Base-by-base conservation (phyloP, 441 rosid genomes). In the Viola pubescens region DNA sequence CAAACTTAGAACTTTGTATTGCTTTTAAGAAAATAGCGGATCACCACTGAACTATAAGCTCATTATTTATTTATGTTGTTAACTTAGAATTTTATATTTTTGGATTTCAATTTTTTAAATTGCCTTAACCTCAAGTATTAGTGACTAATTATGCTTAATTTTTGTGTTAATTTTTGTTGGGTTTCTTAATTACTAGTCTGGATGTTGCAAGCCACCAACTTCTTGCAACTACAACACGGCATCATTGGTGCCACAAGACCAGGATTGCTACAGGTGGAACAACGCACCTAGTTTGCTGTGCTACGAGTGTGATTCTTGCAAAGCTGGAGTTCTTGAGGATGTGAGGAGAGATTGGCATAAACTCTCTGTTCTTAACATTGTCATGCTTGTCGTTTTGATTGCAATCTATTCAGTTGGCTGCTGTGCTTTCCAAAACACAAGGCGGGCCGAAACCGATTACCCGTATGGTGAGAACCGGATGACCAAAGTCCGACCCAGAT, bases 121-220 rank as follows among this genome's bases (percentile, higher is more conserved):
- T 26, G 34, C 34, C 34, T 26, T 26, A 26, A 26, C 34, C 34
- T 8, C 43, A 8, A 56, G 7, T 43, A 43, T 43, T 9, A 43
- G 2, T 49, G 40, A 13, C 3, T 1, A 41, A 6, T 52, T 3
- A 49, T 12, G 47, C 6, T 48, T 61, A 10, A 11, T 46, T 42
- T 12, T 11, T 34, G 10, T 4, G 10, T 4, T 26, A n/a, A 37
- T 45, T 45, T 54, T 45, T 56, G 7, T 39, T 53, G 53, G 41
- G 62, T 26, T 26, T 26, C 34, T 26, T 26, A 26, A 26, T 26
- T 26, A 1, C 34, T 71, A 84, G 96, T 89, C 97, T 0, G 97
- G 98, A 45, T 91, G 98, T 38, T 91, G 97, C 67, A 91, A 89
- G 79, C 91, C 98, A 52, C 97, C 97, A 6, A 85, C 89, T 3